These are phyloP conservation scores for Amborella trichopoda DNA, from an alignment of 164 flowering plant genomes.

Conservation along the genomic window DNA sequence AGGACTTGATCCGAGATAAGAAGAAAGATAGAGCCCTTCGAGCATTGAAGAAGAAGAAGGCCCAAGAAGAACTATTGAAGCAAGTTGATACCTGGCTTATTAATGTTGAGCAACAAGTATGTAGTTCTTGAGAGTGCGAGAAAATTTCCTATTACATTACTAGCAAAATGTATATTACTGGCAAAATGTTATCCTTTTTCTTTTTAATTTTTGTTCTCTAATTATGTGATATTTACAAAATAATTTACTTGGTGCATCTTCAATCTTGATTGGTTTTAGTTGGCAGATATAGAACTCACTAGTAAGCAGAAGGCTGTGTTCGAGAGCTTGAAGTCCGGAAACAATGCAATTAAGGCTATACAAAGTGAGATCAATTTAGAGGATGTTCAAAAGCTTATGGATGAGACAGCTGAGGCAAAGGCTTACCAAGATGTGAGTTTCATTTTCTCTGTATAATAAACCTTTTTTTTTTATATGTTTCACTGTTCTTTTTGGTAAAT, in stretches of 20 bases:
- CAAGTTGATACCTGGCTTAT: conserved; percentile 90
- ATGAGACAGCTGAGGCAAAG: conserved; percentile 88
- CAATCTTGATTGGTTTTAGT: conserved; percentile 28
- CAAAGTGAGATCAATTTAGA: conserved; percentile 88
- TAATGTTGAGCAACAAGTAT: conserved; percentile 93
- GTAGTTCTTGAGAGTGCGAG: conserved; percentile 6
- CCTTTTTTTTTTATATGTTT: too few species aligned
- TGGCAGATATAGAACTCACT: conserved; percentile 86
- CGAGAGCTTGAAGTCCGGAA: conserved; percentile 83
- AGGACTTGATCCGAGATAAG: conserved; percentile 78
- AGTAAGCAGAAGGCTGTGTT: conserved; percentile 95
- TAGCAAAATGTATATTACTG: too few species aligned
- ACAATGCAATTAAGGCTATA: conserved; percentile 73
- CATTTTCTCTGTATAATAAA: background rate
- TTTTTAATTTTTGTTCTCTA: too few species aligned
- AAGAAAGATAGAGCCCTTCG: conserved; percentile 90
- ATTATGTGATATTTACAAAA: too few species aligned
- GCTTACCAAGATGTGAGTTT: conserved; percentile 91
- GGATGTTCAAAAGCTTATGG: conserved; percentile 93
- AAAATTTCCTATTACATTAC: background rate
- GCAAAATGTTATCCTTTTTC: too few species aligned
- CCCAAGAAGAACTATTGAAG: conserved; percentile 46
- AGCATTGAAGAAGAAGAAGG: conserved; percentile 86
- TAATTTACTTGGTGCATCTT: background rate
- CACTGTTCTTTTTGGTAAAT: too few species aligned